A percentile compares a stretch with the other conserved stretches of the same genome.
Conservation (phyloP, 2,329 filamentous ascomycete species). For the Alternaria burnsii region DNA sequence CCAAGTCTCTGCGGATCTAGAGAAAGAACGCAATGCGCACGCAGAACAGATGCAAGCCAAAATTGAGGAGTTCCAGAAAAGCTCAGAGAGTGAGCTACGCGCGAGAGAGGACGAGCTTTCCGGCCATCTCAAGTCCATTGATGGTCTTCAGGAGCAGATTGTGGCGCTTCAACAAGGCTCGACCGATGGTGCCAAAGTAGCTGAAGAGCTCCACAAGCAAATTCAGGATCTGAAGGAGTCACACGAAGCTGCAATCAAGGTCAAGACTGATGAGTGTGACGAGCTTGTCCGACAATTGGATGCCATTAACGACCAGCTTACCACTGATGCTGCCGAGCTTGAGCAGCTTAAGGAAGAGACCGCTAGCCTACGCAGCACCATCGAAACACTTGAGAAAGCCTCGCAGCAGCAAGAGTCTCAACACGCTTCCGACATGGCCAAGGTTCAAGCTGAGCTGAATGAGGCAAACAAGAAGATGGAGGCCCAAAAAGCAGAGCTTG, state of each 20-base stretch:
- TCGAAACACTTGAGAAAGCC: constrained; percentile 43
- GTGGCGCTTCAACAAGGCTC: constrained; percentile 44
- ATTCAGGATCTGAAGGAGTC: constrained; percentile 41
- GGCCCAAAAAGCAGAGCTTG: constrained; percentile 40
- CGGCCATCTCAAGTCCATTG: constrained; percentile 41
- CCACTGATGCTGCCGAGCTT: constrained; percentile 37
- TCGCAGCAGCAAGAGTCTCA: constrained; percentile 40
- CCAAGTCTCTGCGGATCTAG: constrained; percentile 37
- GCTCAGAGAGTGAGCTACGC: constrained; percentile 30
- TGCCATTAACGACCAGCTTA: constrained; percentile 47
- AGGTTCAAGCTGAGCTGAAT: constrained; percentile 35
- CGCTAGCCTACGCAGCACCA: constrained; percentile 40
- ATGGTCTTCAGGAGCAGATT: constrained; percentile 46
- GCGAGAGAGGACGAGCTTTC: constrained; percentile 42
- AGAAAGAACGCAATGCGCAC: constrained; percentile 41
- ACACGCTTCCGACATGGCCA: constrained; percentile 35
- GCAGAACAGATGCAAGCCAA: constrained; percentile 36
- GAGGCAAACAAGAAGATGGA: constrained; percentile 38
- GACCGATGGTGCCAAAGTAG: constrained; percentile 43
- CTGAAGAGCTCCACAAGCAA: constrained; percentile 43
- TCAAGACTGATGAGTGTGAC: constrained; percentile 43
- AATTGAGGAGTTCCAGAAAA: constrained; percentile 41
- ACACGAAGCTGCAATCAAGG: constrained; percentile 41
- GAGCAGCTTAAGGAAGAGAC: constrained; percentile 41
- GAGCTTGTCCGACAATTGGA: constrained; percentile 46